Conservation (phyloP, 2,329 filamentous ascomycete genomes). For the Thermoascus crustaceus region DNA sequence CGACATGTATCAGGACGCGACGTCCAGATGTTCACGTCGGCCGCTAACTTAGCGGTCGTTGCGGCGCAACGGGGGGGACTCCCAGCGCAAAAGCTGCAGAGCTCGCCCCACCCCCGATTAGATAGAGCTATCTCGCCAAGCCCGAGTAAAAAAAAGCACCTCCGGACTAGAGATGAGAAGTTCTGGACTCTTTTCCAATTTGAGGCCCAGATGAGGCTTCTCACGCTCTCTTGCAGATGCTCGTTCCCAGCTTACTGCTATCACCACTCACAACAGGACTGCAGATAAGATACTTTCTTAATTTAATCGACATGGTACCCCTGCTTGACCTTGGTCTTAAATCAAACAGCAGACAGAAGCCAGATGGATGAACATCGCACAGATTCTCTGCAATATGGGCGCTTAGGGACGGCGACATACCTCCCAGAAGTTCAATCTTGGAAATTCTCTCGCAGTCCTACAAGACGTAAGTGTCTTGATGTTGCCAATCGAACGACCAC, state of each 20-base stretch:
- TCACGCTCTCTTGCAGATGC: too few relatives aligned
- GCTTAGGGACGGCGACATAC: conserved; percentile 47
- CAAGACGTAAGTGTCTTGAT: conserved; percentile 15
- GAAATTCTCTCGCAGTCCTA: conserved; percentile 38
- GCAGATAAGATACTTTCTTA: conserved; percentile 15
- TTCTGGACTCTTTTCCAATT: too few relatives aligned
- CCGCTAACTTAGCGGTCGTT: conserved; percentile 13
- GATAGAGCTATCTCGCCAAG: too few relatives aligned
- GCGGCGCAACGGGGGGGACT: conserved; percentile 20
- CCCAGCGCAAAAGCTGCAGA: too few relatives aligned
- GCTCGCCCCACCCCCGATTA: too few relatives aligned
- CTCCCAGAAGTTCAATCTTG: conserved; percentile 40
- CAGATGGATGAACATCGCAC: conserved; percentile 49
- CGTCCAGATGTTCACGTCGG: conserved; percentile 4
- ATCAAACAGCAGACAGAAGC: conserved; percentile 30
- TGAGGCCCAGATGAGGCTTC: too few relatives aligned
- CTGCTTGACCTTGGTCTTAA: conserved; percentile 15
- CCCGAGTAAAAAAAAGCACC: too few relatives aligned
- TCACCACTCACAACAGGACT: too few relatives aligned
- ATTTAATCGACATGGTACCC: conserved; percentile 23
- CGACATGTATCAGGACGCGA: background rate
- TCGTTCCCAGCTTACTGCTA: too few relatives aligned
- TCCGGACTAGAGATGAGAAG: too few relatives aligned
- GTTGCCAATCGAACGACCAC: background rate
- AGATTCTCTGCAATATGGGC: conserved; percentile 50